Percentiles rank a stretch among this genome's conserved stretches.
Evolutionary conservation across 305 asterid species (phyloP).

Genomic region (Ajuga reptans): DNA sequence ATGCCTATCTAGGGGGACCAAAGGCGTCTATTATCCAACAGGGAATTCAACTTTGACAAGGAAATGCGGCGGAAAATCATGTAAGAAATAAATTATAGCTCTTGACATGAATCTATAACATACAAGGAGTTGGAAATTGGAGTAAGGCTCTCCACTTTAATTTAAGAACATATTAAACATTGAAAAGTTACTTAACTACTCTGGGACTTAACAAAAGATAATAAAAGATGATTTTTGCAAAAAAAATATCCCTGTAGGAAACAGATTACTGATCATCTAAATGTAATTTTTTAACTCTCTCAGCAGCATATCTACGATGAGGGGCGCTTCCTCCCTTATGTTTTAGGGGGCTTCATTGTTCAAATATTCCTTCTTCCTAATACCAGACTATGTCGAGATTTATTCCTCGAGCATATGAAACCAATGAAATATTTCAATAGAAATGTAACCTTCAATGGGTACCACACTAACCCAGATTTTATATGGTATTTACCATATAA

Average conservation of each 20-base stretch:
- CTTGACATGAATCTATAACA: not conserved
- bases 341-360: no score
- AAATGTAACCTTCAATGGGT: no score
- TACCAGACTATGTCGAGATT: not conserved
- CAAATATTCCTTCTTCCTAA: not conserved
- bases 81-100: not conserved
- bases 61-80: not conserved
- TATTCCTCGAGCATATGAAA: no score
- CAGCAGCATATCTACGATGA: not conserved
- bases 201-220: not conserved
- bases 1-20: not conserved
- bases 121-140: not conserved
- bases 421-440: no score
- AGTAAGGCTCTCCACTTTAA: not conserved
- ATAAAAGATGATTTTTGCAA: not conserved
- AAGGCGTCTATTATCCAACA: not conserved
- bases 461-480: no score
- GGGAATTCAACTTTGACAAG: not conserved
- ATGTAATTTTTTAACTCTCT: not conserved
- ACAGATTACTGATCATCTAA: not conserved
- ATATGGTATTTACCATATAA: not conserved
- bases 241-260: not conserved
- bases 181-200: not conserved
- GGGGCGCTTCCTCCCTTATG: not conserved
- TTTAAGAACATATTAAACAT: not conserved